Base-by-base conservation (phyloP, 306 rosid species). In the Corylus americana region DNA sequence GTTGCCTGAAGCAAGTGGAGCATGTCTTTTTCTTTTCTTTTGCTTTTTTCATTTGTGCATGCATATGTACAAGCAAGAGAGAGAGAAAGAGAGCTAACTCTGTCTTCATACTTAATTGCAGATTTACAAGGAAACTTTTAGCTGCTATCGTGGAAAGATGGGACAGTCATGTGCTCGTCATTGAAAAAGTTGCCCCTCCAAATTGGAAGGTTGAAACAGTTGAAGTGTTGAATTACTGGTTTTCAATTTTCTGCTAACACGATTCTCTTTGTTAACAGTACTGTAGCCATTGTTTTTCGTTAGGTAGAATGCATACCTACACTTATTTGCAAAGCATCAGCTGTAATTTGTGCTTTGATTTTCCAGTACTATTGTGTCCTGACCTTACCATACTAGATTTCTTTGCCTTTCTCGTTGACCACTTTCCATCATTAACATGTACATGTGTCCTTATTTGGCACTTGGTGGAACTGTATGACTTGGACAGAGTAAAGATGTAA, bases 101-200 rank as follows among this genome's bases (percentile, higher is more conserved):
- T n/a, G 59, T 68, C 54, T 75, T 67, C 48, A 50, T 84, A 53
- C 67, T 66, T 29, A 70, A 74, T 79, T 81, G 58, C 92, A 92
- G 98, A 82, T 92, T 94, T 53, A 83, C 97, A 0, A 89, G 91
- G 88, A 93, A 92, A 79, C 85, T 95, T 73, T 82, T 95, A 86
- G 94, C 90, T 89, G 97, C 98, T 9, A 94, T 92, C 69, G 77
- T 72, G 85, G 97, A 91, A 62, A 86, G 71, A 79, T 94, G 98
- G 98, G 98, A 92, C 64, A 77, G 80, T 58, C 90, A 92, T 62
- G 95, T 89, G 74, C 77, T 67, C 48, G 81, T 80, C 71, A 94
- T 94, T 74, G 90, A 91, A 81, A 87, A 87, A 78, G 83, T 92
- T 67, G 88, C 84, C 83, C 98, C 98, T 74, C 81, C 88, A 75